Evolutionary conservation across 768 basidiomycete genomes (phyloP), one percentile per base, ranked within the genome.

Genomic region (Gymnopilus dilepis): DNA sequence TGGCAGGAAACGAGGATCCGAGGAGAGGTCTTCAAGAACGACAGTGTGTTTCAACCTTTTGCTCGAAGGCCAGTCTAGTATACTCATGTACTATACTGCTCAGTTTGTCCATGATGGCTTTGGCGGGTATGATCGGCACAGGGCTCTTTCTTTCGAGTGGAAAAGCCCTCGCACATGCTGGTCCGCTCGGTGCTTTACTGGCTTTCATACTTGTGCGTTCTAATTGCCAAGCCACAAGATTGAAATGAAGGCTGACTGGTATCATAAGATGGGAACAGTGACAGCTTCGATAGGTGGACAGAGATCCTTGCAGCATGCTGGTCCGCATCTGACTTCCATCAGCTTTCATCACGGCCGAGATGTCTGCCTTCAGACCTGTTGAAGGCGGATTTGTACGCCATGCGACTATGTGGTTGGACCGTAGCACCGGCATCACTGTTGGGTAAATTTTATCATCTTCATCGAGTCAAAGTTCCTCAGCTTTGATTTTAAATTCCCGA

Each of bases 281-380:
- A 75, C 74, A 33, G 74, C 74, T 38, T 66, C 70, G 2, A 68
- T 75, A 15, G 72, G 74, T 72, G 47, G 42, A 64, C 42, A n/a
- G 48, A 30, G n/a, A 41, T 33, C 15, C 30, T 38, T 41, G 40
- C 0, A 26, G 24, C 30, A 2, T 47, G 15, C 22, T 21, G 54
- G 38, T 12, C 11, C 34, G 31, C 30, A 24, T 17, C 56, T 15
- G 59, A 13, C 47, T 40, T 51, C 48, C 28, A 21, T n/a, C 48
- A 74, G 74, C 74, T 0, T 67, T 71, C 67, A 66, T 74, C 4
- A 71, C 75, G 26, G 80, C 73, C 9, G 81, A 86, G 71, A 86
- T 85, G 88, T 69, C 88, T 38, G 81, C 86, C 0, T 87, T 80
- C 67, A 78, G 88, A 37, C 88, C 88, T 0, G 73, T 86, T 11